Percentiles rank a stretch among this genome's conserved stretches.
phyloP scores from a whole-genome alignment of 805 yeast species.

The Candida ipomoeae region DNA sequence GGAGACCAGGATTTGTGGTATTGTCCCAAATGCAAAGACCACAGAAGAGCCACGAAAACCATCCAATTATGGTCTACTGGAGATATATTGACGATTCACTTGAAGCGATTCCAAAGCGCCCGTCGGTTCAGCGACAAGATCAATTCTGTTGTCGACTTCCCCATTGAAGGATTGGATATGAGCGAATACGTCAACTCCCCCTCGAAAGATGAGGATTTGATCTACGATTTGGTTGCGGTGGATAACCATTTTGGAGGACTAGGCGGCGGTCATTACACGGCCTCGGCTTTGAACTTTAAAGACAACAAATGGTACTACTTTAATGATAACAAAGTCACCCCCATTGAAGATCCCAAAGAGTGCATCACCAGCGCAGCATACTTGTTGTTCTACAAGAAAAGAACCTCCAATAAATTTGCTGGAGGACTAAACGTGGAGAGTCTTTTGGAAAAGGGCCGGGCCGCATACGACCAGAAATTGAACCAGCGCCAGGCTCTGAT shows the following conservation, averaged over 20 bases:
- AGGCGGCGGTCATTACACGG: slow-evolving; percentile 97
- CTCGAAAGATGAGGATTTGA: slow-evolving; percentile 22
- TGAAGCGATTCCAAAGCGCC: slow-evolving; percentile 84
- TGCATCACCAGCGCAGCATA: slow-evolving; percentile 79
- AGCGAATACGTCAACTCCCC: slow-evolving; percentile 45
- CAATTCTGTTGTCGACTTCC: slow-evolving; percentile 79
- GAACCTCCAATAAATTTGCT: slow-evolving; percentile 27
- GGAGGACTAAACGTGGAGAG: slow-evolving; percentile 19
- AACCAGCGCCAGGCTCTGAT: slow-evolving; percentile 33
- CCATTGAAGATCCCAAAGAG: slow-evolving; percentile 52
- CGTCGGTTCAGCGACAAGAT: slow-evolving; percentile 86
- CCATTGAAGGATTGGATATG: slow-evolving; percentile 78
- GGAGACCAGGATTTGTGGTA: slow-evolving; percentile 92
- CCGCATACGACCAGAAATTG: slow-evolving; percentile 38
- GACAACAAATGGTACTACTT: slow-evolving; percentile 84
- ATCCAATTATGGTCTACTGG: slow-evolving; percentile 94
- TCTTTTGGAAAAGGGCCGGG: slow-evolving; percentile 43
- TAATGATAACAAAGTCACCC: slow-evolving; percentile 76
- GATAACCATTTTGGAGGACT: slow-evolving; percentile 95
- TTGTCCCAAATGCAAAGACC: slow-evolving; percentile 86
- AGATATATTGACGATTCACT: slow-evolving; percentile 82
- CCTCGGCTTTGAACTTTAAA: slow-evolving; percentile 74
- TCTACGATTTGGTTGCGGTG: slow-evolving; percentile 86
- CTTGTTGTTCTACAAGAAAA: slow-evolving; percentile 72
- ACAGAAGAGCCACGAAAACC: slow-evolving; percentile 84